Percentiles rank a stretch among this genome's conserved stretches.
These are phyloP conservation scores for Baeospora myosura DNA, from an alignment of 1,284 basidiomycete species.

Conservation along the genomic window DNA sequence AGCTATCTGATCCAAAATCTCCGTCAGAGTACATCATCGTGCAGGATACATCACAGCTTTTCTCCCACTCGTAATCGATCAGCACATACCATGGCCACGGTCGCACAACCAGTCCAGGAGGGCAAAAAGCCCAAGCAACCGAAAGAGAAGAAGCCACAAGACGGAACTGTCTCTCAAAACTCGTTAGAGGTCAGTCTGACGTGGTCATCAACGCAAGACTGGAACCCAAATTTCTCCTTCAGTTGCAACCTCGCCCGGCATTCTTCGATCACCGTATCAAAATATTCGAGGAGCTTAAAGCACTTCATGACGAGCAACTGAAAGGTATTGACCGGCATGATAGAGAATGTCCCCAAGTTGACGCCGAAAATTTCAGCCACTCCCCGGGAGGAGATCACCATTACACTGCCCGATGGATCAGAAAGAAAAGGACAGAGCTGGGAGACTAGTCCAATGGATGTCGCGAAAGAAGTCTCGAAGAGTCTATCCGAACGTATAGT, in stretches of 20 bases:
- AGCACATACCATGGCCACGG: too few relatives aligned
- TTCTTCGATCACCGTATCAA: slow-evolving; percentile 89
- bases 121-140: too few relatives aligned
- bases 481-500: slow-evolving; percentile 86
- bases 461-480: slow-evolving; percentile 85
- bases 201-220: too few relatives aligned
- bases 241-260: slow-evolving; percentile 80
- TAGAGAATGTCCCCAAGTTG: slow-evolving; percentile 1
- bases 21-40: too few relatives aligned
- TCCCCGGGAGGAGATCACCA: slow-evolving; percentile 74
- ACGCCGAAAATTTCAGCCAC: slow-evolving; percentile 45
- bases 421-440: slow-evolving; percentile 80
- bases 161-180: too few relatives aligned
- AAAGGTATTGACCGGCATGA: slow-evolving; percentile 42
- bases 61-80: too few relatives aligned
- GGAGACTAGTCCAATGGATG: slow-evolving; percentile 94
- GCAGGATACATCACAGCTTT: too few relatives aligned
- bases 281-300: slow-evolving; percentile 87
- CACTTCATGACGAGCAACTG: slow-evolving; percentile 77
- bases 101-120: too few relatives aligned
- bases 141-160: too few relatives aligned
- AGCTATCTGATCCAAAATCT: too few relatives aligned
- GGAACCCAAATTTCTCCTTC: too few relatives aligned
- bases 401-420: slow-evolving; percentile 87
- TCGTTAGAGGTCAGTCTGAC: too few relatives aligned